Evolutionary conservation across 257 asterid genomes (phyloP), one percentile per base, ranked within the genome.

Genomic region (Scutellaria barbata): DNA sequence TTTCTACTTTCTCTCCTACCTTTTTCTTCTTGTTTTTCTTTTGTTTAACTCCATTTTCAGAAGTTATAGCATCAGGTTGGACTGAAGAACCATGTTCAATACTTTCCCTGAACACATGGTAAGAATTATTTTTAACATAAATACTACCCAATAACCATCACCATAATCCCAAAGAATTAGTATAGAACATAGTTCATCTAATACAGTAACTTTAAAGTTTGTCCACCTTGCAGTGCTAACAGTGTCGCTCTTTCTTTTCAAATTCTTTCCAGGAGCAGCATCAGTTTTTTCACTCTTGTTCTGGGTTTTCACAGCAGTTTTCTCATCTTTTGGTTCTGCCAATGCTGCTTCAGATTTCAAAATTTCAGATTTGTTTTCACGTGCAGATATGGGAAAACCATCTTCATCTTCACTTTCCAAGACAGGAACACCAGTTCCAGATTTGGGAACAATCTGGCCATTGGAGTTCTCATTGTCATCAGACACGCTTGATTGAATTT

Each of bases 391-490:
- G 3, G 97, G 99, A 71, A 92, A 87, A 40, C 99, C 99, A 84
- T 95, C 98, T 62, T 95, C 98, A 59, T 91, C 98, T 87, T 95
- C 99, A 76, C 94, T 87, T 76, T 89, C 98, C 71, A 85, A 46
- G 33, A 72, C 47, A 39, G 94, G 78, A 69, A 51, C 77, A 47
- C 71, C 77, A 52, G 73, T 55, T 66, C 80, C 78, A 76, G 81
- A 53, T 81, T 79, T 83, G 69, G 74, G 81, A 50, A 88, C 86
- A 73, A 83, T 76, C 84, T 81, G 86, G 57, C 41, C 66, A 68
- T 78, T 76, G 40, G 89, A 75, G 67, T 83, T 79, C 13, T 79
- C 83, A 45, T 59, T 77, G 65, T 73, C 68, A 48, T 56, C 67
- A 69, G 86, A 61, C 80, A 57, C 63, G 20, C 48, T 73, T 53